A percentile compares a stretch with the other conserved stretches of the same genome.
These are phyloP conservation scores for Fusarium buxicola DNA, from an alignment of 2,329 filamentous ascomycete genomes.

Conservation along the genomic window DNA sequence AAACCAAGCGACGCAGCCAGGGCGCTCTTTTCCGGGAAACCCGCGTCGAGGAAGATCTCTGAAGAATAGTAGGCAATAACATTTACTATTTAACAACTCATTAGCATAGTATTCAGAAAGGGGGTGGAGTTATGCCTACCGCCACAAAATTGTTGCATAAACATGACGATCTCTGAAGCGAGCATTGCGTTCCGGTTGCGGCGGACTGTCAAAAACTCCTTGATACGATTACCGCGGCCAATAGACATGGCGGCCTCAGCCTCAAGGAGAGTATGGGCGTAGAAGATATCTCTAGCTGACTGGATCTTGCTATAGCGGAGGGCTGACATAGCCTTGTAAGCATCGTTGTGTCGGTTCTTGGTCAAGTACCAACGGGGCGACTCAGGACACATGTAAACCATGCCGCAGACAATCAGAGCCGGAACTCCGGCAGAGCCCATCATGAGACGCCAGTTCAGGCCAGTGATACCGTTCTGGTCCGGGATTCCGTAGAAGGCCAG, in stretches of 20 bases:
- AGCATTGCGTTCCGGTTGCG: slow-evolving; percentile 65
- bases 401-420: slow-evolving; percentile 61
- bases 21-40: slow-evolving; percentile 4
- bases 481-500: slow-evolving; percentile 63
- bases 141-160: slow-evolving; percentile 69
- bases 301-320: slow-evolving; percentile 65
- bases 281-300: slow-evolving; percentile 67
- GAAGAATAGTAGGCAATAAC: slow-evolving; percentile 32
- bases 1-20: slow-evolving; percentile 23
- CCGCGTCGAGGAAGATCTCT: slow-evolving; percentile 16
- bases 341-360: slow-evolving; percentile 59
- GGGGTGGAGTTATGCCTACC: too few species aligned
- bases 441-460: slow-evolving; percentile 70
- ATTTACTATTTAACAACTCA: slow-evolving; percentile 8
- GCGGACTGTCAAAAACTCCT: slow-evolving; percentile 69
- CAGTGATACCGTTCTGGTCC: slow-evolving; percentile 62
- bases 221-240: slow-evolving; percentile 54
- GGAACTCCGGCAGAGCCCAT: slow-evolving; percentile 66
- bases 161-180: slow-evolving; percentile 72
- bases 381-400: slow-evolving; percentile 73
- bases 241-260: slow-evolving; percentile 58
- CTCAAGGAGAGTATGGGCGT: slow-evolving; percentile 68
- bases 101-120: too few species aligned
- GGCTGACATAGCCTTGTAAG: slow-evolving; percentile 58
- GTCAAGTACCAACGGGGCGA: slow-evolving; percentile 60